Base-by-base conservation (phyloP, 257 asterid species). In the Thymus quinquecostatus region DNA sequence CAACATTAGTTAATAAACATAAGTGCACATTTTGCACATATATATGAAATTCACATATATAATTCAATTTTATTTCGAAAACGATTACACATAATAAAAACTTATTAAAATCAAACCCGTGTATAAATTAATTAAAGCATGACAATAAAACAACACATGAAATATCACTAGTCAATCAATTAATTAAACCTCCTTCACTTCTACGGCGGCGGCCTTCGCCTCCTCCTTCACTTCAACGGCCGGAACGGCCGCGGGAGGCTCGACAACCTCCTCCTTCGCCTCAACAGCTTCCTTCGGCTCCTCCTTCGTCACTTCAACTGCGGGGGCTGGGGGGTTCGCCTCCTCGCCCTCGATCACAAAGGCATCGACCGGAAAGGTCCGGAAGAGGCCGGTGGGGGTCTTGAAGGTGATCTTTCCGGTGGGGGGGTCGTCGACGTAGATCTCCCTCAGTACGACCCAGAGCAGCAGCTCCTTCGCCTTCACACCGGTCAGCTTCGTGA, bases 381-480 rank as follows among this genome's bases (percentile, higher is more conserved):
- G 81, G 61, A 10, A 77, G 54, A 89, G 79, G 38, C 96, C 93
- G 0, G 93, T 58, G 5, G 91, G 85, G 14, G 89, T 77, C 82
- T 75, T 87, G 81, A 89, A 89, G 41, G 82, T 81, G 77, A 87
- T 78, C 72, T 84, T 88, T 0, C 82, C 90, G 11, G 90, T 60
- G 10, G 90, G 82, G 0, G 86, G 80, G 2, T 79, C 84, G 49
- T 83, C 91, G 58, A 87, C 77, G 14, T 9, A 62, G 54, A 87
- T 86, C 4, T 87, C 96, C 61, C 48, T 68, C 29, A 89, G 75
- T 6, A 59, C 8, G 27, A 87, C 62, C 91, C 96, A 89, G 27
- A 89, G 30, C 29, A 87, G 82, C 10, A 87, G 87, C 87, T 89
- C 96, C 88, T 85, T 89, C 5, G 87, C 77, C 81, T 84, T 87